Base-by-base conservation (phyloP, 164 flowering plant genomes). In the Amborella trichopoda region DNA sequence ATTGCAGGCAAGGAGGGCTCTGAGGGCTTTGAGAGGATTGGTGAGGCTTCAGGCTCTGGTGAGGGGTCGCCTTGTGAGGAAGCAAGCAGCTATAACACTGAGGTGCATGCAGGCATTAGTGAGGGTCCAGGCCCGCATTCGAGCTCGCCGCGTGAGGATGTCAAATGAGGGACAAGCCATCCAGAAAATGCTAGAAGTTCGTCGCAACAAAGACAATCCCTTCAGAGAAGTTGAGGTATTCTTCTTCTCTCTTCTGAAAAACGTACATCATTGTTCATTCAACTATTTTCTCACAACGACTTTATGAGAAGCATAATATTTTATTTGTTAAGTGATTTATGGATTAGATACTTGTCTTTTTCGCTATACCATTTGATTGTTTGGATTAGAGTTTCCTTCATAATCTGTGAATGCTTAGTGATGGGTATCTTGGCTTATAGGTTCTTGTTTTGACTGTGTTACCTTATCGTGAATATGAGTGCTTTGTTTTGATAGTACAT, bases 81-180 rank as follows among this genome's bases (percentile, higher is more conserved):
- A 84, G 64, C 95, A 84, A 53, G 95, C 95, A 4, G 90, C 95
- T 30, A 84, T 84, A 58, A 84, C 95, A 17, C 60, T 84, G 23
- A 71, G 81, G 55, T 84, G 95, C 61, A 84, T 84, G 95, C 95
- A 84, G 55, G 95, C 95, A 23, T 80, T 81, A 11, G 95, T 84
- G 54, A 76, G 95, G 27, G 90, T 84, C 41, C 95, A 84, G 55
- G 95, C 95, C 12, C 69, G 90, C 5, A 80, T 84, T 3, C 63
- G 99, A 57, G 96, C 96, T 18, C 83, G 95, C 4, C 85, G 82
- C 6, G 96, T 87, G 19, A 48, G 96, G 28, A 81, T 91, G 95
- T 87, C 99, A 3, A 55, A 70, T 0, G 96, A 91, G 34, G 99
- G 99, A 1, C 83, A 87, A 56, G 96, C 95, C 44, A 88, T 91